Evolutionary conservation across 73 alveolate genomes (phyloP), one percentile per base, ranked within the genome.

Genomic region (Uronychia binucleata): DNA sequence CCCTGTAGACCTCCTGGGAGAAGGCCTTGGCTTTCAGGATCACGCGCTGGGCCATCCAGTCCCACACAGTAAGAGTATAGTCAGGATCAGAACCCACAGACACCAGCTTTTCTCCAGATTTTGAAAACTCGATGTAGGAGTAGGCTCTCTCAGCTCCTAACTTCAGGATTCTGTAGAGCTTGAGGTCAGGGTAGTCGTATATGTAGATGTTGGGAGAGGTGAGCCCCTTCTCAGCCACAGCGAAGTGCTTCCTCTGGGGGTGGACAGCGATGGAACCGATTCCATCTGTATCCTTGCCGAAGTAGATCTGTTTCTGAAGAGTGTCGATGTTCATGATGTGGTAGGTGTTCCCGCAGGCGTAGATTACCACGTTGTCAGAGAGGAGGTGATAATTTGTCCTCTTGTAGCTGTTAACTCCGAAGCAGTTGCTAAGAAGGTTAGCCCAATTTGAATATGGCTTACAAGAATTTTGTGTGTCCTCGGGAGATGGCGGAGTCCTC

Each of bases 31-130:
- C 98, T 74, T 97, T 98, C 67, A 98, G 90, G 79, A 98, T 89
- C 46, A 98, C 97, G 81, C 94, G 92, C 89, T 98, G 98, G 67
- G 92, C 83, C 59, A 81, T 88, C 99, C 99, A 98, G 88, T 98
- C 99, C 99, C 99, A 98, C 0, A 98, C 98, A 0, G 99, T 96
- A 83, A 98, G 93, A 88, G 98, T 88, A 90, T 93, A 98, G 92
- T 98, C 99, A 8, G 99, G 99, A 58, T 88, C 94, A 33, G 98
- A 94, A 31, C 99, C 99, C 25, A 97, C 98, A 28, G 99, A 85
- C 0, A 99, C 99, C 57, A 96, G 92, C 78, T 82, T 95, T 29
- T 88, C 97, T 26, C 99, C 99, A 79, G 94, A 90, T 57, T 77
- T 90, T 30, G 98, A 93, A 90, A 98, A 98, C 33, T 94, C 96